These are phyloP conservation scores for Jimgerdemannia lactiflua DNA, from an alignment of 192 early-diverging fungal genomes.

Conservation along the genomic window DNA sequence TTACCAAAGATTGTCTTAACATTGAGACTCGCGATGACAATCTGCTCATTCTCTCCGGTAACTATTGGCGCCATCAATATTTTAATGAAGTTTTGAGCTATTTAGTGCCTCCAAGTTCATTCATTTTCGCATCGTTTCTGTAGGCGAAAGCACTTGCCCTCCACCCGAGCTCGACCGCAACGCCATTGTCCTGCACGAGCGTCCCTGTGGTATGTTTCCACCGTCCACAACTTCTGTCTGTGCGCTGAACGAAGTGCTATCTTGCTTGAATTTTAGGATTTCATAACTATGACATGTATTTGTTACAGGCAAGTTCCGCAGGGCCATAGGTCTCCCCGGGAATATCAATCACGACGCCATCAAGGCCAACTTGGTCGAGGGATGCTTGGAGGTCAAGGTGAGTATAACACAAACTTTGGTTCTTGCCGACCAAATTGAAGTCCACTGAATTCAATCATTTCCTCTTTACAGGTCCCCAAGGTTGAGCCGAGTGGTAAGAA, in stretches of 20 bases:
- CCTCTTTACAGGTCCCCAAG: not conserved
- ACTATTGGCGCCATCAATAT: not conserved
- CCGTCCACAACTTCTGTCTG: not conserved
- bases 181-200: not conserved
- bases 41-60: not conserved
- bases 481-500: not conserved
- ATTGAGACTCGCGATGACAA: not conserved
- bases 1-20: not conserved
- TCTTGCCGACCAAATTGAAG: not conserved
- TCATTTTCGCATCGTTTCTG: not conserved
- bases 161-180: not conserved
- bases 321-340: not conserved
- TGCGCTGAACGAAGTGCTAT: not conserved
- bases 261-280: not conserved
- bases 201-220: not conserved
- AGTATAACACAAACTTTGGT: not conserved
- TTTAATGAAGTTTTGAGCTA: not conserved
- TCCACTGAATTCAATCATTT: too few species aligned
- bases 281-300: not conserved
- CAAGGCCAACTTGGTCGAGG: not conserved
- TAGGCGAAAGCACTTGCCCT: not conserved
- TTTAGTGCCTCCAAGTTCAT: too few species aligned
- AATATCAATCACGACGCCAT: not conserved
- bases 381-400: not conserved
- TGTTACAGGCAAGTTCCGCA: not conserved